Evolutionary conservation across 768 basidiomycete species (phyloP).

Genomic region (Pleurotus ostreatus): DNA sequence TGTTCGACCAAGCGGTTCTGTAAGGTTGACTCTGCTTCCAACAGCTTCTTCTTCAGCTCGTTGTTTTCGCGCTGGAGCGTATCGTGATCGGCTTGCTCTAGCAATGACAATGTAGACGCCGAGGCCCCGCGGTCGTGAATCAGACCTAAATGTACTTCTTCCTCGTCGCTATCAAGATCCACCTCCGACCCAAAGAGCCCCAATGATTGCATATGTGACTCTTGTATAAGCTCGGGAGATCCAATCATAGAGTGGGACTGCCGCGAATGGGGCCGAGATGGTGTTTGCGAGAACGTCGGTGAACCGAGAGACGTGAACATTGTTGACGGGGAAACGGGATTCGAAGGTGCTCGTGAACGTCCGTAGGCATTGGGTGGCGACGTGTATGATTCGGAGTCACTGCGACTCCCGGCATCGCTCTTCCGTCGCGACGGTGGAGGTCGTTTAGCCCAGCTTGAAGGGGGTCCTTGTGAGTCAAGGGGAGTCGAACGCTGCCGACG

Average conservation of each 20-base stretch:
- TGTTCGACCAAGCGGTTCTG: slow-evolving; percentile 69
- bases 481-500: slow-evolving; percentile 46
- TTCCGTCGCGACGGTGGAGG: slow-evolving; percentile 63
- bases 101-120: slow-evolving; percentile 66
- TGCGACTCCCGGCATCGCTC: slow-evolving; percentile 71
- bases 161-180: slow-evolving; percentile 41
- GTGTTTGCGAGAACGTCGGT: slow-evolving; percentile 32
- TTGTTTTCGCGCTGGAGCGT: slow-evolving; percentile 68
- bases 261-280: slow-evolving; percentile 66
- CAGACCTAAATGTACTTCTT: slow-evolving; percentile 51
- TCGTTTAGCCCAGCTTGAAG: slow-evolving; percentile 74
- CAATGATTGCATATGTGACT: not conserved
- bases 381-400: slow-evolving; percentile 69
- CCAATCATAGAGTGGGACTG: slow-evolving; percentile 25
- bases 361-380: slow-evolving; percentile 16
- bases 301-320: slow-evolving; percentile 28
- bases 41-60: slow-evolving; percentile 71
- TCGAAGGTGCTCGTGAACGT: slow-evolving; percentile 67
- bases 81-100: slow-evolving; percentile 69
- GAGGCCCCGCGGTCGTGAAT: slow-evolving; percentile 57
- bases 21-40: slow-evolving; percentile 69
- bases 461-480: slow-evolving; percentile 69
- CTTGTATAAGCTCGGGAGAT: slow-evolving; percentile 9
- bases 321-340: slow-evolving; percentile 55
- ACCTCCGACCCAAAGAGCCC: slow-evolving; percentile 30